phyloP scores from a whole-genome alignment of 331 rosid genomes.

The Stylosanthes scabra region DNA sequence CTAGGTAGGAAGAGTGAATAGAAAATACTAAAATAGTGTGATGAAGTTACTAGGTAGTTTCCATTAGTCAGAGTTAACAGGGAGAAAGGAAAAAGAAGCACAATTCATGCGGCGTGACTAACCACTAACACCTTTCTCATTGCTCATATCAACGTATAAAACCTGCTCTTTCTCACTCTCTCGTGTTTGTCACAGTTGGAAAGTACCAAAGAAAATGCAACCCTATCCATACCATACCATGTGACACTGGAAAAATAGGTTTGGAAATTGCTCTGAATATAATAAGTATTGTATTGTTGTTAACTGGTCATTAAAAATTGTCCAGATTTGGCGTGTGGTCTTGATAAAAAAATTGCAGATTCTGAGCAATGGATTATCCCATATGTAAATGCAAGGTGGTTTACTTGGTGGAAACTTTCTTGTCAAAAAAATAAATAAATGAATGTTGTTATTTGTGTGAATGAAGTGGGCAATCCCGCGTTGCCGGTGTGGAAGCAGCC shows the following conservation, averaged over 20 bases:
- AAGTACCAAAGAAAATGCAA: neutral
- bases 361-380: too few relatives aligned
- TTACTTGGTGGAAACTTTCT: too few relatives aligned
- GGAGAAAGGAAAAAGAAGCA: neutral
- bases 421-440: too few relatives aligned
- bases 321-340: neutral
- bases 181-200: neutral
- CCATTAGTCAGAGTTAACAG: constrained; percentile 25
- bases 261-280: neutral
- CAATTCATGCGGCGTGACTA: neutral
- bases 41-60: constrained; percentile 42
- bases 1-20: too few relatives aligned
- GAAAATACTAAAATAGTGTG: too few relatives aligned
- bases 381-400: too few relatives aligned
- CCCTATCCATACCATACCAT: neutral
- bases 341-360: neutral
- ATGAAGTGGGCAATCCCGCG: neutral
- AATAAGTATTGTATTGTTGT: neutral
- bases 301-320: neutral
- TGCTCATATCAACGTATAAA: neutral
- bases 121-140: neutral
- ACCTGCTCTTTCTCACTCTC: neutral
- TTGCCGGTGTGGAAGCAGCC: constrained; percentile 29
- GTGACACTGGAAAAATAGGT: neutral
- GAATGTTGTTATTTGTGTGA: neutral